A percentile compares a stretch with the other conserved stretches of the same genome.
These are phyloP conservation scores for Tetrapisispora nanseiensis DNA, from an alignment of 805 yeast species.

Conservation along the genomic window DNA sequence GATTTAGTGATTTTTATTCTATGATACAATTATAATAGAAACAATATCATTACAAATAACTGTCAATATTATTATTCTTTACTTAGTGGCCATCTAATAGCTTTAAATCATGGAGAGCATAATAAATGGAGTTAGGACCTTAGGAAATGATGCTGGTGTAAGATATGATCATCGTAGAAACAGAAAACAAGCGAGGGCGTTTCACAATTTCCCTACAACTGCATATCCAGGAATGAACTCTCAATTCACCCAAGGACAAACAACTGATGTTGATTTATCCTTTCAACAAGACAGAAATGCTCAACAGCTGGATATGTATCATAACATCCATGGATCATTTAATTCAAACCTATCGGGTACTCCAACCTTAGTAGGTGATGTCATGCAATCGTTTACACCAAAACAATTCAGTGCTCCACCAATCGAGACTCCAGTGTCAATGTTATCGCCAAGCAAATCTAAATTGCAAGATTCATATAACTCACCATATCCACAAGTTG, in stretches of 20 bases:
- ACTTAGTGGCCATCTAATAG: no score
- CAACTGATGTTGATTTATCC: not conserved
- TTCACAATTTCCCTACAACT: constrained; percentile 12
- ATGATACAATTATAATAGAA: no score
- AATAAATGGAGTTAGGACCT: constrained; percentile 11
- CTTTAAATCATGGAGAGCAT: constrained; percentile 8
- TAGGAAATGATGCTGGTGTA: constrained; percentile 17
- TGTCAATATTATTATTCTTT: no score
- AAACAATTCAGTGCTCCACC: constrained; percentile 7
- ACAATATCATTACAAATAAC: no score
- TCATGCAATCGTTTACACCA: constrained; percentile 7
- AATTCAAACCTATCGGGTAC: not conserved
- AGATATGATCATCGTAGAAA: constrained; percentile 10
- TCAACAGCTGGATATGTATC: not conserved
- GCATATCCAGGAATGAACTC: constrained; percentile 2
- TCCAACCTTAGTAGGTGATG: not conserved
- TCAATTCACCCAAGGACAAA: not conserved
- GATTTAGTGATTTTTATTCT: no score
- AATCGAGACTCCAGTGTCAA: constrained; percentile 7
- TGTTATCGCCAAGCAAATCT: constrained; percentile 1
- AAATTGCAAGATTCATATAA: not conserved
- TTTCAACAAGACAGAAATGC: not conserved
- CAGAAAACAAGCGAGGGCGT: constrained; percentile 26
- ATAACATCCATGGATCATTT: not conserved
- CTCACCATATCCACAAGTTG: constrained; percentile 3